Evolutionary conservation across 148 eudicot genomes (phyloP).

Genomic region (Rhododendron griersonianum): DNA sequence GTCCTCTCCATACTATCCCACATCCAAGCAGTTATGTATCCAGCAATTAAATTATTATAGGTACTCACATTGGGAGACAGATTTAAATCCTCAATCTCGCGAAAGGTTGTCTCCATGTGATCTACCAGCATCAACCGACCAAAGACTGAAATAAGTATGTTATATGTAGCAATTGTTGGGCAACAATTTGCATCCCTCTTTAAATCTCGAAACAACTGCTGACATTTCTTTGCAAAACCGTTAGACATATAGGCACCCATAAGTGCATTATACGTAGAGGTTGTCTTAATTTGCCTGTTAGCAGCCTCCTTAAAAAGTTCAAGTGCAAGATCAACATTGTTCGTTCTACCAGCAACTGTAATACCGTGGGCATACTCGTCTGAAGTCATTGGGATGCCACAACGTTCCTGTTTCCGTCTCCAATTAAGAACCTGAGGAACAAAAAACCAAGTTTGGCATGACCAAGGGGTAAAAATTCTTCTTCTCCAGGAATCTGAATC

Average conservation of each 20-base stretch:
- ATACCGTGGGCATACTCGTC: slow-evolving; percentile 80
- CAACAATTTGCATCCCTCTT: slow-evolving; percentile 52
- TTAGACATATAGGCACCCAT: slow-evolving; percentile 65
- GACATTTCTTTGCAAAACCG: slow-evolving; percentile 46
- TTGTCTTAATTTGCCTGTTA: slow-evolving; percentile 29
- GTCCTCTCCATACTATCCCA: slow-evolving; percentile 90
- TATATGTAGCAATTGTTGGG: slow-evolving; percentile 71
- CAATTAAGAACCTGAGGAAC: slow-evolving; percentile 57
- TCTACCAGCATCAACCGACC: slow-evolving; percentile 69
- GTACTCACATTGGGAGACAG: slow-evolving; percentile 55
- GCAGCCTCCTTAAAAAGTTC: slow-evolving; percentile 66
- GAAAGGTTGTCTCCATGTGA: slow-evolving; percentile 71
- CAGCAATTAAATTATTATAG: slow-evolving; percentile 62
- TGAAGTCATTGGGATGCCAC: slow-evolving; percentile 39
- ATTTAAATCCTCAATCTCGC: slow-evolving; percentile 44
- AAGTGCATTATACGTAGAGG: slow-evolving; percentile 64
- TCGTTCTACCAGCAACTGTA: slow-evolving; percentile 51
- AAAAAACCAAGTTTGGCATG: not conserved
- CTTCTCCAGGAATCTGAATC: not conserved
- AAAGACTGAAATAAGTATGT: slow-evolving; percentile 67
- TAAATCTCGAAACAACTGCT: slow-evolving; percentile 47
- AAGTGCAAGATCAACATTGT: slow-evolving; percentile 53
- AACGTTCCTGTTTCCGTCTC: slow-evolving; percentile 49
- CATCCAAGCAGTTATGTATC: slow-evolving; percentile 90
- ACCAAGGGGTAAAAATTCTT: not conserved